These are phyloP conservation scores for Trypanosoma cruzi DNA, from an alignment of 208 protist species.

Conservation along the genomic window DNA sequence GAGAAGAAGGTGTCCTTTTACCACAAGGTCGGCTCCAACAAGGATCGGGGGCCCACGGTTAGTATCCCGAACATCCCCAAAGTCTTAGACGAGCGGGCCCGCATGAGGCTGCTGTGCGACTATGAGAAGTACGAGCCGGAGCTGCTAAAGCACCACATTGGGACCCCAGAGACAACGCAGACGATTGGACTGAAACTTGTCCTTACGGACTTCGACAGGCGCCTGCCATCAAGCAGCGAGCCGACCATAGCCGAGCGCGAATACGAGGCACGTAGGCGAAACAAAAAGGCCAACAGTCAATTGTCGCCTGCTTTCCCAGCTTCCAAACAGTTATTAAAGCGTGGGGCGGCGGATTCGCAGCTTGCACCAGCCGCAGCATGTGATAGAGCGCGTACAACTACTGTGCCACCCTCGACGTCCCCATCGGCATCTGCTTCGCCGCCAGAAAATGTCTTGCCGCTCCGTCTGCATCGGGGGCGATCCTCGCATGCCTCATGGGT, in stretches of 20 bases:
- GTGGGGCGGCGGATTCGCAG: not conserved
- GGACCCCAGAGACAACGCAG: slow-evolving; percentile 56
- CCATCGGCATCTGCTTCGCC: not conserved
- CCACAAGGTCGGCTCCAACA: slow-evolving; percentile 17
- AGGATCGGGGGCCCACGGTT: slow-evolving; percentile 37
- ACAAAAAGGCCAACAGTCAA: not conserved
- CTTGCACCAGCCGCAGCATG: not conserved
- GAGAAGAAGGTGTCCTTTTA: slow-evolving; percentile 8
- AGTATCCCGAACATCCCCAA: slow-evolving; percentile 86
- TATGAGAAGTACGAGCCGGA: slow-evolving; percentile 91
- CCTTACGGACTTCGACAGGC: slow-evolving; percentile 63
- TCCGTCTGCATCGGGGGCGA: not conserved
- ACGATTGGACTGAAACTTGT: slow-evolving; percentile 74
- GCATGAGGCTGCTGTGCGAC: slow-evolving; percentile 77
- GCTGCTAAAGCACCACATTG: slow-evolving; percentile 87
- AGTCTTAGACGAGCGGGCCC: slow-evolving; percentile 76
- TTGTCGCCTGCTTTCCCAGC: not conserved
- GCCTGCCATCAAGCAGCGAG: slow-evolving; percentile 54
- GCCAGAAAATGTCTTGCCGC: slow-evolving; percentile 9
- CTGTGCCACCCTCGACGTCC: not conserved
- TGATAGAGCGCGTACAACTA: not conserved
- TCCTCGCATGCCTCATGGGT: not conserved
- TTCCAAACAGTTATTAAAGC: not conserved
- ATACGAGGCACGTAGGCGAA: slow-evolving; percentile 40
- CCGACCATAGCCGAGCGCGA: slow-evolving; percentile 68